Evolutionary conservation across 139 green algal genomes (phyloP).

Genomic region (Zygnema circumcarinatum): DNA sequence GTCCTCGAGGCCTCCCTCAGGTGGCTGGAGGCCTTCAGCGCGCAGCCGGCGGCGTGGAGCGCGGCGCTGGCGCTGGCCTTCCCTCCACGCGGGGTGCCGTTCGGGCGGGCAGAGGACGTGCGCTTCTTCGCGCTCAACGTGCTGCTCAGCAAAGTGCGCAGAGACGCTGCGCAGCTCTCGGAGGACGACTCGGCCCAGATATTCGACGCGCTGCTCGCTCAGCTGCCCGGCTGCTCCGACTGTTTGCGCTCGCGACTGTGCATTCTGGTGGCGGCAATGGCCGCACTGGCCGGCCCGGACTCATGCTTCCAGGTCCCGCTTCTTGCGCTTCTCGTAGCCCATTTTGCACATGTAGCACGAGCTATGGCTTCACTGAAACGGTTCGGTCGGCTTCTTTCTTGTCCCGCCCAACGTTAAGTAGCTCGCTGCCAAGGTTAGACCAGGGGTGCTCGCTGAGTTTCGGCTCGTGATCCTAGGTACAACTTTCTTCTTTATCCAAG

Average conservation of each 20-base stretch:
- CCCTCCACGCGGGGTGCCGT: neutral
- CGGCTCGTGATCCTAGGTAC: too few relatives aligned
- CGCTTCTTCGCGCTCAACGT: slow-evolving; percentile 53
- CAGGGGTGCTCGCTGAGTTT: too few relatives aligned
- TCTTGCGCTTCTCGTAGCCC: too few relatives aligned
- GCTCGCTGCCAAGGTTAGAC: too few relatives aligned
- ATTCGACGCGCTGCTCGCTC: slow-evolving; percentile 39
- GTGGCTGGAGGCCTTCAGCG: slow-evolving; percentile 27
- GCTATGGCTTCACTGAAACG: too few relatives aligned
- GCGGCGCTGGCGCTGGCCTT: slow-evolving; percentile 34
- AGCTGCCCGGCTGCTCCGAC: slow-evolving; percentile 15
- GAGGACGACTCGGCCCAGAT: slow-evolving; percentile 35
- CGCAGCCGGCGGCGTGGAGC: slow-evolving; percentile 28
- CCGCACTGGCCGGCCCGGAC: slow-evolving; percentile 32
- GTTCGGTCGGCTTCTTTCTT: too few relatives aligned
- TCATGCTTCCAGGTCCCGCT: slow-evolving; percentile 44
- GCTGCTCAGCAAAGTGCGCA: slow-evolving; percentile 47
- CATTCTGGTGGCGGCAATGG: slow-evolving; percentile 39
- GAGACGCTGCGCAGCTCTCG: slow-evolving; percentile 28
- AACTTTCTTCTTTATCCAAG: too few relatives aligned
- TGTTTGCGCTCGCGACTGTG: slow-evolving; percentile 45
- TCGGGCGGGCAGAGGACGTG: slow-evolving; percentile 21
- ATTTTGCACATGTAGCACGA: too few relatives aligned
- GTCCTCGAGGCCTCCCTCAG: slow-evolving; percentile 22
- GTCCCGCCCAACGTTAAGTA: too few relatives aligned